Evolutionary conservation across 768 basidiomycete species (phyloP), one percentile per base, ranked within the genome.

Genomic region (Dacryopinax primogenitus): DNA sequence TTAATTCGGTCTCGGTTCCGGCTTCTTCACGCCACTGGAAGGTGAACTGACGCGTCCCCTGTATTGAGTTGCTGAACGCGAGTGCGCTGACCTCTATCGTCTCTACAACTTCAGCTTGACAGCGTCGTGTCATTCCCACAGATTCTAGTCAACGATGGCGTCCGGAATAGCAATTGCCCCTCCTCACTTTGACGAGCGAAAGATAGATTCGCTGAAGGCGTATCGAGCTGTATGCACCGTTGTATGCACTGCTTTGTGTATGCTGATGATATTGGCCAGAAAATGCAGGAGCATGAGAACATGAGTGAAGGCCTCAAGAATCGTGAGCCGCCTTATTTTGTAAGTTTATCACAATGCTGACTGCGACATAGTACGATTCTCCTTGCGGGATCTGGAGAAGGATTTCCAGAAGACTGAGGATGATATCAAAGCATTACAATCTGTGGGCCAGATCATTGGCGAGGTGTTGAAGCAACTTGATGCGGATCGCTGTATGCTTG

Each of bases 381-480:
- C 92, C 12, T 78, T 99, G 69, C 92, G 92, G 73, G 86, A 90
- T 66, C 76, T 97, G 12, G 88, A 94, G 74, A 88, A 87, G 71
- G 88, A 86, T 47, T 98, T 84, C 72, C 90, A 85, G 70, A 93
- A 95, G 81, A 95, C 92, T 0, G 96, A 99, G 76, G 93, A 99
- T 30, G 95, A 99, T 71, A 95, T 99, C 77, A 98, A 97, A 77
- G 96, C 96, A 44, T 87, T 99, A 16, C 96, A 99, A 74, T 94
- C 91, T 7, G 96, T 98, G 15, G 96, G 96, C 33, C 96, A 99
- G 78, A 97, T 99, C 69, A 95, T 99, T 64, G 96, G 92, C 67
- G 96, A 99, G 77, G 92, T 99, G 65, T 87, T 98, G 85, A 97
- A 97, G 76, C 94, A 99, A 74, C 78, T 99, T 11, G 96, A 98